A percentile compares a stretch with the other conserved stretches of the same genome.
Evolutionary conservation across 768 basidiomycete genomes (phyloP).

Genomic region (Hygrophorus pudorinus): DNA sequence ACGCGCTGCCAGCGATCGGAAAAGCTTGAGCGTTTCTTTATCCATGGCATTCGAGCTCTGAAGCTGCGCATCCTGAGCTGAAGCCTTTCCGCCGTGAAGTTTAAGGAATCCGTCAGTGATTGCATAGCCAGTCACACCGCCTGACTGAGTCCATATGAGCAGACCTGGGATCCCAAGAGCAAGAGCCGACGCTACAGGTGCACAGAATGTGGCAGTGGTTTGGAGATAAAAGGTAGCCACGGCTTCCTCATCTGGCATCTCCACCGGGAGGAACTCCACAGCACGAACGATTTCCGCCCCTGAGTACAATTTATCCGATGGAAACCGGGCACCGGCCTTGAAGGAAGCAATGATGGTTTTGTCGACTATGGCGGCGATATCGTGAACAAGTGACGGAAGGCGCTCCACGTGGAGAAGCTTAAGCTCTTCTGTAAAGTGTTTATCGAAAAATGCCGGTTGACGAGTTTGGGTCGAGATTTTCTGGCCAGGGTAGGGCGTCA

Average conservation of each 20-base stretch:
- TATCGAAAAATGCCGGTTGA: neutral
- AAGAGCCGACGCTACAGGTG: conserved; percentile 4
- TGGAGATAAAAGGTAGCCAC: neutral
- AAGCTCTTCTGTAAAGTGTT: conserved; percentile 1
- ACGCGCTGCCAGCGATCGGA: no score
- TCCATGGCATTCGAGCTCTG: conserved; percentile 1
- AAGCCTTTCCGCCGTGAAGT: neutral
- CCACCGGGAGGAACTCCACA: no score
- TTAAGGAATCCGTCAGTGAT: conserved; percentile 3
- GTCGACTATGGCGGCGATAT: neutral
- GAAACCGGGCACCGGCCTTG: neutral
- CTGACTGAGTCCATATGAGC: neutral
- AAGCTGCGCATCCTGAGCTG: neutral
- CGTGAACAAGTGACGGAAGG: conserved; percentile 4
- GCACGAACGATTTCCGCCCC: neutral
- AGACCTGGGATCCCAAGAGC: conserved; percentile 3
- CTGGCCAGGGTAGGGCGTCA: neutral
- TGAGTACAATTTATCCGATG: neutral
- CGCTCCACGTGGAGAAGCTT: conserved; percentile 3
- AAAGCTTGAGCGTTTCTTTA: conserved; percentile 6
- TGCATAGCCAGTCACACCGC: conserved; percentile 2
- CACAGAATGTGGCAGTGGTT: conserved; percentile 3
- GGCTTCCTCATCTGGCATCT: neutral
- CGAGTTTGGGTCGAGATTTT: conserved; percentile 1
- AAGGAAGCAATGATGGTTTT: neutral